These are phyloP conservation scores for Arctium minus DNA, from an alignment of 129 eudicot genomes.

Conservation along the genomic window DNA sequence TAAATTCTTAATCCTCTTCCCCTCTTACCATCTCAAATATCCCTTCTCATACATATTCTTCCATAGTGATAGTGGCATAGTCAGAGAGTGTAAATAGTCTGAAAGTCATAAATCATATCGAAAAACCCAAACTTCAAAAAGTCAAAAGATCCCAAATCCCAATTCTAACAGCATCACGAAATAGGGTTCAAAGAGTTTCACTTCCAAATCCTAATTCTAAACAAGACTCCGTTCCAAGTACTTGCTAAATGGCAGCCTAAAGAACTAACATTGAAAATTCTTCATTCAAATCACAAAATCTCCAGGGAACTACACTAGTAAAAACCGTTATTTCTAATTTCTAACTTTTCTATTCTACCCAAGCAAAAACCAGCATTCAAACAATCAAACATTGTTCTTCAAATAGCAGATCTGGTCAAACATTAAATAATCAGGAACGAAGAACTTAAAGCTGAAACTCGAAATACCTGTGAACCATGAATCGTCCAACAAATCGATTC, in stretches of 20 bases:
- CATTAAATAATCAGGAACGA: not conserved
- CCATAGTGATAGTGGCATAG: not conserved
- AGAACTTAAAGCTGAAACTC: not conserved
- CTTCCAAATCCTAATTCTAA: not conserved
- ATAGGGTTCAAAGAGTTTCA: not conserved
- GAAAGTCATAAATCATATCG: not conserved
- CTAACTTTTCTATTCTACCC: not conserved
- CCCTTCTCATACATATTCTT: not conserved
- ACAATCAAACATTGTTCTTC: not conserved
- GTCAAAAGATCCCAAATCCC: not conserved
- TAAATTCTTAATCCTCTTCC: not conserved
- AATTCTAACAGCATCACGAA: not conserved
- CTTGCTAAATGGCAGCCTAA: not conserved
- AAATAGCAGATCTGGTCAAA: not conserved
- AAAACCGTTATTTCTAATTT: not conserved
- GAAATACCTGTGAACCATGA: not conserved
- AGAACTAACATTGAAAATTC: not conserved
- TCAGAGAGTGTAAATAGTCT: not conserved
- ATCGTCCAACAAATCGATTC: not conserved
- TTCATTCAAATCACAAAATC: not conserved
- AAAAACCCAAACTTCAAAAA: not conserved
- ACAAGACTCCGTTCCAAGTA: not conserved
- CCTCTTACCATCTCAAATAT: not conserved
- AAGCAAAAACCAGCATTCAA: not conserved
- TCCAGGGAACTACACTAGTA: not conserved